phyloP scores from a whole-genome alignment of 805 yeast species.

The Candida sithepensis region DNA sequence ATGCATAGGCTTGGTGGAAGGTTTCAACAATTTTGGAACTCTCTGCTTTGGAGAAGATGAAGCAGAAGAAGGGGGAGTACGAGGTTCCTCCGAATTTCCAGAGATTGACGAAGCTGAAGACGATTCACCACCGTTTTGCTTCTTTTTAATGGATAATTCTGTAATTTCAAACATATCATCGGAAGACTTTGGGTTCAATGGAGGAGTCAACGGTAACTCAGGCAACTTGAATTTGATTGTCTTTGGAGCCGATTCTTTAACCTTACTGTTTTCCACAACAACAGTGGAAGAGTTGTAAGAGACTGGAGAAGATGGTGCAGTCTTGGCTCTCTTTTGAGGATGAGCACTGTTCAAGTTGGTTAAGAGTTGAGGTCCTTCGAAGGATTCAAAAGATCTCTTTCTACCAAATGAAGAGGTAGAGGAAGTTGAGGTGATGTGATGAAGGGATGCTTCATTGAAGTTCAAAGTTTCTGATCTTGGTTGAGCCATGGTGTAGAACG shows the following conservation, averaged over 20 bases:
- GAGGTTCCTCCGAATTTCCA: constrained; percentile 9
- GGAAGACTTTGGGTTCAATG: constrained; percentile 18
- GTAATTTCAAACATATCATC: constrained; percentile 12
- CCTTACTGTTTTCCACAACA: background rate
- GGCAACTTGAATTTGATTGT: constrained; percentile 20
- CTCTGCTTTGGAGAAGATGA: constrained; percentile 21
- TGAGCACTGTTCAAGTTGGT: background rate
- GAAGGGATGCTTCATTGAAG: constrained; percentile 2
- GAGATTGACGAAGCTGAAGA: background rate
- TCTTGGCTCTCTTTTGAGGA: constrained; percentile 23
- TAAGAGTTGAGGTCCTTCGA: background rate
- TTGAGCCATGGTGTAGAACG: constrained; percentile 21
- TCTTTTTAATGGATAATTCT: constrained; percentile 6
- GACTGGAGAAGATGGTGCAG: constrained; percentile 31
- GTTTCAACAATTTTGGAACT: constrained; percentile 16
- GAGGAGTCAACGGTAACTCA: constrained; percentile 25
- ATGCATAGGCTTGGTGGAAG: constrained; percentile 13
- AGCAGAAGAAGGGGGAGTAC: constrained; percentile 28
- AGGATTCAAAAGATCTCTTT: constrained; percentile 16
- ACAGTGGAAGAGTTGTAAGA: constrained; percentile 3
- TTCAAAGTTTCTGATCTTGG: constrained; percentile 22
- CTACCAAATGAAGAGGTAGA: background rate
- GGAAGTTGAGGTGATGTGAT: background rate
- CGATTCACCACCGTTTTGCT: background rate
- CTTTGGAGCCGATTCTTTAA: constrained; percentile 12